These are phyloP conservation scores for Erucastrum elatum DNA, from an alignment of 345 rosid species.

Conservation along the genomic window DNA sequence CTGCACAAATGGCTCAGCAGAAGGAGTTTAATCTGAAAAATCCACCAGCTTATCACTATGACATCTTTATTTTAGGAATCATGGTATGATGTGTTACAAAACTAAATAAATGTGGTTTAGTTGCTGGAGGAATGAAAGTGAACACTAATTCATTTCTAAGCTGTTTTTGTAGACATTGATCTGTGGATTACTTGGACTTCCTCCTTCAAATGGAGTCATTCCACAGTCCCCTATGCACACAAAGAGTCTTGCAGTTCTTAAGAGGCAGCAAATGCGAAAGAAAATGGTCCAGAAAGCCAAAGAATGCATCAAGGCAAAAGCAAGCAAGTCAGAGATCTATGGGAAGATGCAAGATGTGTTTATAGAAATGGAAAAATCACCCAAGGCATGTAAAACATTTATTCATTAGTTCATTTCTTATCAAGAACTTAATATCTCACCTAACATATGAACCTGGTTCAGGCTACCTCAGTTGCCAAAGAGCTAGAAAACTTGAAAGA, in stretches of 20 bases:
- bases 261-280: slow-evolving; percentile 59
- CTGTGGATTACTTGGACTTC: slow-evolving; percentile 79
- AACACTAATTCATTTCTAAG: not conserved
- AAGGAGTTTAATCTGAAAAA: slow-evolving; percentile 84
- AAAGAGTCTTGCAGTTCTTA: slow-evolving; percentile 79
- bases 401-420: not conserved
- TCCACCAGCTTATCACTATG: slow-evolving; percentile 80
- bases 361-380: slow-evolving; percentile 45
- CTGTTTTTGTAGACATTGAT: slow-evolving; percentile 60
- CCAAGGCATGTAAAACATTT: slow-evolving; percentile 40
- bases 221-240: slow-evolving; percentile 97
- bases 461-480: slow-evolving; percentile 52
- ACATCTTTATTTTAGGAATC: slow-evolving; percentile 55
- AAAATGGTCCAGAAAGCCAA: slow-evolving; percentile 80
- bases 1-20: slow-evolving; percentile 87
- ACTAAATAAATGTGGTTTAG: not conserved
- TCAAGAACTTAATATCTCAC: slow-evolving; percentile 24
- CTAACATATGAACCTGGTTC: slow-evolving; percentile 19
- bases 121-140: not conserved
- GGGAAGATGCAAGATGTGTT: slow-evolving; percentile 82
- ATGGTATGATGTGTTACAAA: slow-evolving; percentile 47
- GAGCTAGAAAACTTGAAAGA: slow-evolving; percentile 72
- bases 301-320: slow-evolving; percentile 61
- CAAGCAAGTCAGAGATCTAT: slow-evolving; percentile 65
- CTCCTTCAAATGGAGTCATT: slow-evolving; percentile 84